Evolutionary conservation across 345 rosid species (phyloP).

Genomic region (Moricandia arvensis): DNA sequence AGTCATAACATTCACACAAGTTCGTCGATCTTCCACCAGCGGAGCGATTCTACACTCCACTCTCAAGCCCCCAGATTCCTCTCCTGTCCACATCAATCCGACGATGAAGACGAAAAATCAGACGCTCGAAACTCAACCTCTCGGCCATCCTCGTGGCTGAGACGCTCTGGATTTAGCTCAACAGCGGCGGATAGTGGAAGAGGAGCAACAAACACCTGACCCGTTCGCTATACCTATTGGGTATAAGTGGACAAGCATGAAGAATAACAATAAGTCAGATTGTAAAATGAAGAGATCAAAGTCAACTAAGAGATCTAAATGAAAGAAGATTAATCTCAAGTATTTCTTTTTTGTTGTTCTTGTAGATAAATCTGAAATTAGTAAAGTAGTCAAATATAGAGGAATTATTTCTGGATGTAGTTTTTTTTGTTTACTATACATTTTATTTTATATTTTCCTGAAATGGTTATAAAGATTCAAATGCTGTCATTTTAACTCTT

Average conservation of each 20-base stretch:
- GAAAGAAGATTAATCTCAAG: neutral
- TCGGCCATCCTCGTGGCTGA: constrained; percentile 51
- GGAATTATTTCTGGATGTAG: constrained; percentile 14
- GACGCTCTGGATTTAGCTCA: constrained; percentile 43
- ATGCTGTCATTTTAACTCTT: neutral
- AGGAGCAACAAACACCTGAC: constrained; percentile 40
- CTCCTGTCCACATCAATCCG: constrained; percentile 31
- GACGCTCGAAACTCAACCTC: constrained; percentile 36
- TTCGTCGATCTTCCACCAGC: constrained; percentile 75
- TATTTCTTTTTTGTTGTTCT: neutral
- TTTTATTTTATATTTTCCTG: neutral
- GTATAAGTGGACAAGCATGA: constrained; percentile 65
- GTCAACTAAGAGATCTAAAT: constrained; percentile 60
- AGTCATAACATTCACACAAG: constrained; percentile 90
- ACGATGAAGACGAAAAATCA: constrained; percentile 36
- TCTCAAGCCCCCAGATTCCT: constrained; percentile 82
- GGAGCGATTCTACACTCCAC: constrained; percentile 87
- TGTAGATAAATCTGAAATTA: constrained; percentile 30
- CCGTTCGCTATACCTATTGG: constrained; percentile 87
- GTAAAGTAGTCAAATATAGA: constrained; percentile 24
- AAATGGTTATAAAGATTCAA: constrained; percentile 26
- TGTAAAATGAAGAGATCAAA: constrained; percentile 57
- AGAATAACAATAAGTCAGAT: constrained; percentile 41
- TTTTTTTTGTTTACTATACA: constrained; percentile 3
- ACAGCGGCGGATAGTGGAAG: constrained; percentile 40